Percentiles rank a stretch among this genome's conserved stretches.
These are phyloP conservation scores for Auricularia cornea DNA, from an alignment of 768 basidiomycete genomes.

Conservation along the genomic window DNA sequence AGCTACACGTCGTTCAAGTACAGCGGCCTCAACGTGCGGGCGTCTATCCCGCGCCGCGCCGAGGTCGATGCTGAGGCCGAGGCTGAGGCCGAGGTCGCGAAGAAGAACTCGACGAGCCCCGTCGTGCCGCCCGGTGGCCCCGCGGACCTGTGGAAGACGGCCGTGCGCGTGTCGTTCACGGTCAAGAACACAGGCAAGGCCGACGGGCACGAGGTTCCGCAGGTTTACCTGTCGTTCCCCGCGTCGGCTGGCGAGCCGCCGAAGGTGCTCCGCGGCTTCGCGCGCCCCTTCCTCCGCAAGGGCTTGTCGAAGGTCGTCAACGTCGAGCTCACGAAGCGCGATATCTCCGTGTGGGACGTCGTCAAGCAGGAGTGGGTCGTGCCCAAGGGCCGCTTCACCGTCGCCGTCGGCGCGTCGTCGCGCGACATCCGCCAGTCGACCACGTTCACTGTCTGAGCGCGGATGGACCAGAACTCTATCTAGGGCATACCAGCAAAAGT, in stretches of 20 bases:
- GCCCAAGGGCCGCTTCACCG: conserved; percentile 51
- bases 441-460: neutral
- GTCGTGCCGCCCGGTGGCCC: conserved; percentile 3
- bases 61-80: too few species aligned
- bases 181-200: conserved; percentile 56
- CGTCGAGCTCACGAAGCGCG: conserved; percentile 58
- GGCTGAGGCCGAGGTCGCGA: conserved; percentile 30
- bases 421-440: conserved; percentile 8
- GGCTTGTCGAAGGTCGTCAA: conserved; percentile 39
- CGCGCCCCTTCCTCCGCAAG: conserved; percentile 41
- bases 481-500: too few species aligned
- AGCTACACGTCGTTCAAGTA: conserved; percentile 81
- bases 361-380: conserved; percentile 65
- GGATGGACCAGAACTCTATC: neutral
- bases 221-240: conserved; percentile 68
- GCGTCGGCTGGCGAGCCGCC: conserved; percentile 59
- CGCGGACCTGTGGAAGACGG: conserved; percentile 58
- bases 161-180: conserved; percentile 52
- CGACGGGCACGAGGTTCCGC: conserved; percentile 65
- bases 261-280: conserved; percentile 62
- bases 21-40: conserved; percentile 41
- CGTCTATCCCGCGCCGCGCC: conserved; percentile 4
- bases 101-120: conserved; percentile 10
- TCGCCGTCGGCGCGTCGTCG: conserved; percentile 44
- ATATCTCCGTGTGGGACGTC: conserved; percentile 71